These are phyloP conservation scores for Quercus agrifolia DNA, from an alignment of 306 rosid genomes.

Conservation along the genomic window DNA sequence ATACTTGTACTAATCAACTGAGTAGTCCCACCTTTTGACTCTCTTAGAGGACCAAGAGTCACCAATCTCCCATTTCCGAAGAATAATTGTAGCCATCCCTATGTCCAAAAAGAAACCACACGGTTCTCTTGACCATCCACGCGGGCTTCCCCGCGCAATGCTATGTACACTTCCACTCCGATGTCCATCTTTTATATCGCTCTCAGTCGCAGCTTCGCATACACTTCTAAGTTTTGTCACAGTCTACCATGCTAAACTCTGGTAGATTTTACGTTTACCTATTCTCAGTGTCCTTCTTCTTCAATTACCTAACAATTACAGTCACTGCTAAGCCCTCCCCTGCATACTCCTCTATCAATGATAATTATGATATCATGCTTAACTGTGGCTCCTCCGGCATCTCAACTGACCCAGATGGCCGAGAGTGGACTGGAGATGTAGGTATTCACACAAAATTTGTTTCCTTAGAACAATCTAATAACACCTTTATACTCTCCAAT, in stretches of 20 bases:
- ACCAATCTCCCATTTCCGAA: background rate
- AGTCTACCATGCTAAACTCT: background rate
- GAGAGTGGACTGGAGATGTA: background rate
- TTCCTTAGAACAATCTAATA: background rate
- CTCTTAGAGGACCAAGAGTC: background rate
- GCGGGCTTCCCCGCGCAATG: background rate
- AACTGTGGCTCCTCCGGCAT: background rate
- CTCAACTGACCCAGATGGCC: background rate
- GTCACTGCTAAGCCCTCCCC: background rate
- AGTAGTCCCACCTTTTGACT: background rate
- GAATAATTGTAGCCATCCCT: background rate
- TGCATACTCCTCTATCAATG: background rate
- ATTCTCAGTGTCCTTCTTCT: background rate
- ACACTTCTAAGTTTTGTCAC: background rate
- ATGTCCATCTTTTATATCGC: background rate
- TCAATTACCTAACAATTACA: background rate
- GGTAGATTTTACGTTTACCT: background rate
- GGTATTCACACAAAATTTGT: background rate
- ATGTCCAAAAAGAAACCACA: background rate
- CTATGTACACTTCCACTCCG: background rate
- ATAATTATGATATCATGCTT: background rate
- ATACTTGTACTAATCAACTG: background rate
- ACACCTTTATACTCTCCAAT: background rate
- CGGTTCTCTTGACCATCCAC: background rate
- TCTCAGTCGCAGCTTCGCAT: background rate